These are phyloP conservation scores for Hypericum perforatum DNA, from an alignment of 345 rosid genomes.

Conservation along the genomic window DNA sequence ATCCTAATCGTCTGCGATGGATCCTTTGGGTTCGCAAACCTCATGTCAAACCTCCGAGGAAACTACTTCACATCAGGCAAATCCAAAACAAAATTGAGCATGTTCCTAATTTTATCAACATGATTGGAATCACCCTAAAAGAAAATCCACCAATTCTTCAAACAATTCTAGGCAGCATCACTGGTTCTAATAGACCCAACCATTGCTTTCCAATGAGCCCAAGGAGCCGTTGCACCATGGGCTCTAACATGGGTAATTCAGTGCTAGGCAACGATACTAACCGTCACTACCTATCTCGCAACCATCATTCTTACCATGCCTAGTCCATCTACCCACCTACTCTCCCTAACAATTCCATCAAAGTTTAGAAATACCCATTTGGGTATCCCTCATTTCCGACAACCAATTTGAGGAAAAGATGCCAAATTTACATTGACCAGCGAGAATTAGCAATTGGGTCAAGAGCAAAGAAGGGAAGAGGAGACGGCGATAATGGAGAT, in stretches of 20 bases:
- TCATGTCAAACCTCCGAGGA: constrained; percentile 79
- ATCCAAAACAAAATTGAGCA: constrained; percentile 70
- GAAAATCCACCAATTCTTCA: constrained; percentile 77
- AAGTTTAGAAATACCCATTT: no score
- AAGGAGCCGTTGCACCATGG: constrained; percentile 86
- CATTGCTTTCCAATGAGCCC: constrained; percentile 78
- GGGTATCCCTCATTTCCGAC: no score
- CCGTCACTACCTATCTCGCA: constrained; percentile 67
- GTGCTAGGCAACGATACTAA: constrained; percentile 56
- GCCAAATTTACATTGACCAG: no score
- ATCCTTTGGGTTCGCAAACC: constrained; percentile 56
- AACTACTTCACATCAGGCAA: constrained; percentile 51
- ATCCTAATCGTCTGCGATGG: constrained; percentile 59
- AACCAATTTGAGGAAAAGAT: no score
- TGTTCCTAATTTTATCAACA: no score
- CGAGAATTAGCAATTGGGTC: background rate
- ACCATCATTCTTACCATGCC: constrained; percentile 56
- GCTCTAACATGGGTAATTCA: constrained; percentile 47
- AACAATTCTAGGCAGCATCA: constrained; percentile 67
- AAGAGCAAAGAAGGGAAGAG: constrained; percentile 79
- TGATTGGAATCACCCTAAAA: constrained; percentile 98
- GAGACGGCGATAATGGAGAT: constrained; percentile 56
- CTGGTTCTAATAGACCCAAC: constrained; percentile 90
- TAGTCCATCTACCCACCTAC: constrained; percentile 92
- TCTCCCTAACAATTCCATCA: constrained; percentile 28